Evolutionary conservation across 2,329 filamentous ascomycete species (phyloP), one percentile per base, ranked within the genome.

Genomic region (Colletotrichum graminicola): DNA sequence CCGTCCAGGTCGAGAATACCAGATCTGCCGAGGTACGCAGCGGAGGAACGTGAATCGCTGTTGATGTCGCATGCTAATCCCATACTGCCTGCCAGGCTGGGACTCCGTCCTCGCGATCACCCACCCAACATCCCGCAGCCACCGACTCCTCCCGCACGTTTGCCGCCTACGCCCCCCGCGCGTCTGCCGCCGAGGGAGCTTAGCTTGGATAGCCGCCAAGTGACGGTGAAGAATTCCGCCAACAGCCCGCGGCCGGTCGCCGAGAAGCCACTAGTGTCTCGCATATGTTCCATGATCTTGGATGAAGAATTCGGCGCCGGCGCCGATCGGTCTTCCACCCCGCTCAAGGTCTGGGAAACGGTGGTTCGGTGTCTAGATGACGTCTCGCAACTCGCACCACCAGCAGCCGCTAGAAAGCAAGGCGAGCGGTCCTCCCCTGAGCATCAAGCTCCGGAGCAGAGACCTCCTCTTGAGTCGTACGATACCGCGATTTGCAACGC

Each of bases 281-380:
- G 69, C 1, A 68, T 72, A 36, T 72, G 65, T 34, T 68, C 54
- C 18, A 60, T 72, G 65, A 72, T 72, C 32, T 34, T 72, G 2
- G 59, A 72, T 1, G 69, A 72, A n/a, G 69, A 56, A 1, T 10
- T 72, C 11, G 65, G 69, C 2, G 16, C 21, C 0, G 54, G 54
- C 5, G 65, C 21, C 23, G 69, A 72, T 36, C 62, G 54, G 39
- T 72, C 69, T 29, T 63, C 69, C 4, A 45, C 60, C 10, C 43
- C 69, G 39, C 26, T 72, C 21, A 72, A 72, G 55, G 69, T 72
- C 23, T 72, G 69, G 69, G 69, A 72, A 23, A 56, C 69, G 2
- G 69, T 72, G 16, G 47, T 26, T 3, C 49, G 23, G 12, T 72
- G 69, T 16, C 5, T 72, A 5, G 66, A 72, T n/a, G 69, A 60